Percentiles rank a stretch among this genome's conserved stretches.
phyloP scores from a whole-genome alignment of 305 asterid genomes.

The Stenogyne calaminthoides region DNA sequence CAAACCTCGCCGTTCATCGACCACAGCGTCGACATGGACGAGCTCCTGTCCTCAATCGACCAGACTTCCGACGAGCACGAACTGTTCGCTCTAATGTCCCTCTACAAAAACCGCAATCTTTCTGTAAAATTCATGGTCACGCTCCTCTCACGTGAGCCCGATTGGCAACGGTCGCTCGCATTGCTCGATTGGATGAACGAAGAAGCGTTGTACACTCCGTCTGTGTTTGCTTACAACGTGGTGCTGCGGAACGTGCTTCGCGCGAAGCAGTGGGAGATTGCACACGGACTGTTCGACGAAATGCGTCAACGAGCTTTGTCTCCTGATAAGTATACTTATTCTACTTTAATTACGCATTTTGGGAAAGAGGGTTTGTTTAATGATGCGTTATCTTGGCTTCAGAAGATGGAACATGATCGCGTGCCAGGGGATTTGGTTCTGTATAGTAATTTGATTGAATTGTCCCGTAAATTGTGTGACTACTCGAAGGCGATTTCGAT shows the following conservation, averaged over 20 bases:
- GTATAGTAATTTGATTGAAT: constrained; percentile 84
- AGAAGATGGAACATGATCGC: constrained; percentile 82
- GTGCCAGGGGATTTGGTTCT: constrained; percentile 80
- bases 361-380: constrained; percentile 87
- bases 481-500: constrained; percentile 84
- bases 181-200: constrained; percentile 93
- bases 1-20: constrained; percentile 44
- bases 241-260: constrained; percentile 79
- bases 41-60: constrained; percentile 49
- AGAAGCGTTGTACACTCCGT: constrained; percentile 68
- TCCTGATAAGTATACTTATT: constrained; percentile 87
- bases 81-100: constrained; percentile 71
- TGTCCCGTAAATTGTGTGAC: constrained; percentile 76
- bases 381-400: constrained; percentile 91
- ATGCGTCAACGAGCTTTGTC: constrained; percentile 74
- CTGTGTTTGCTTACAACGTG: constrained; percentile 88
- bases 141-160: constrained; percentile 75
- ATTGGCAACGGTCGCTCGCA: constrained; percentile 85
- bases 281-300: constrained; percentile 85
- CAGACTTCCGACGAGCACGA: constrained; percentile 69
- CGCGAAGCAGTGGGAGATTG: constrained; percentile 74
- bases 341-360: constrained; percentile 77
- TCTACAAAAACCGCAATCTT: constrained; percentile 55
- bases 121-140: constrained; percentile 79
- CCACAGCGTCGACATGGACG: constrained; percentile 77